Evolutionary conservation across 2,329 filamentous ascomycete species (phyloP).

Genomic region (Cercospora beticola): DNA sequence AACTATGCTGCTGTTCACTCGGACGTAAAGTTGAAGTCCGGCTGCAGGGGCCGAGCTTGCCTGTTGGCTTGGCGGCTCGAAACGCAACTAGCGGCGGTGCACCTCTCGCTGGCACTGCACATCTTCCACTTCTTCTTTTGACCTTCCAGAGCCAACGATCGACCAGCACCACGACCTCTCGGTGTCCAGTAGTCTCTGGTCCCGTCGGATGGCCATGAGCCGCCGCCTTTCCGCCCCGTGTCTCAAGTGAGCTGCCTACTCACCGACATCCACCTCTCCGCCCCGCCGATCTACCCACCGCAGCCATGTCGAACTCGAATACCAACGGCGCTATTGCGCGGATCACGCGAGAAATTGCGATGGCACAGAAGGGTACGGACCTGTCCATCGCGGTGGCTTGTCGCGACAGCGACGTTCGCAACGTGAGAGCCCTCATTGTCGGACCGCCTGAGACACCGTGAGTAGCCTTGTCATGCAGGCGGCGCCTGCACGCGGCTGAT

Average conservation of each 20-base stretch:
- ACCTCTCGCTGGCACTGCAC: background rate
- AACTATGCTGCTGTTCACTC: background rate
- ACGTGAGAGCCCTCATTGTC: constrained; percentile 82
- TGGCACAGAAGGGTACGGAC: constrained; percentile 80
- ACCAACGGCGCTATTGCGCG: constrained; percentile 33
- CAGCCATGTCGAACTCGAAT: constrained; percentile 31
- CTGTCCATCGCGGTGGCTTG: constrained; percentile 86
- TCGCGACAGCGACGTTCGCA: constrained; percentile 82
- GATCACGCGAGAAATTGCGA: constrained; percentile 69
- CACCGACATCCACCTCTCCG: background rate
- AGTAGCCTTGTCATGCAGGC: constrained; percentile 38
- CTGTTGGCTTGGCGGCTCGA: background rate
- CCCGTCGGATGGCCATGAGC: background rate
- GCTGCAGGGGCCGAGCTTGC: background rate
- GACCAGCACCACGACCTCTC: background rate
- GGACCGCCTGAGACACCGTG: constrained; percentile 76
- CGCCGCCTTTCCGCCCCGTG: background rate
- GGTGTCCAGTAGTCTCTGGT: background rate
- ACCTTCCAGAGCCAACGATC: background rate
- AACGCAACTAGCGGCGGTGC: background rate
- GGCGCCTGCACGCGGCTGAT: background rate
- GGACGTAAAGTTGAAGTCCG: background rate
- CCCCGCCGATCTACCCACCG: background rate
- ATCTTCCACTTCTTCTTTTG: background rate
- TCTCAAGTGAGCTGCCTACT: background rate